Base-by-base conservation (phyloP, 139 green algal species). In the Eudorina sp. region DNA sequence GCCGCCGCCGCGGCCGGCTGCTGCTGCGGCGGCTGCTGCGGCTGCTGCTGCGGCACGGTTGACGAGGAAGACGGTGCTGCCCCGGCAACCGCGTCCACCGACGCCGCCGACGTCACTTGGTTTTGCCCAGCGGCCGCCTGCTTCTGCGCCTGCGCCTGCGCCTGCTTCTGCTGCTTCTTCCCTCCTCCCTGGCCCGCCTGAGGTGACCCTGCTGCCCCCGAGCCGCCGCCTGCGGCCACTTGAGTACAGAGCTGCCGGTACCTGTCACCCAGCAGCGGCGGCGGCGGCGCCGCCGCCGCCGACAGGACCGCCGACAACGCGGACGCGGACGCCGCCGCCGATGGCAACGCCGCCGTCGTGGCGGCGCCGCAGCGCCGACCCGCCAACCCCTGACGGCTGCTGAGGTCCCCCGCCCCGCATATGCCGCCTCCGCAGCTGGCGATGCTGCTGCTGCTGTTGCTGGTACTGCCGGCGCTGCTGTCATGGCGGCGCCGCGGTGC, bases 211-310 rank as follows among this genome's bases (percentile, higher is more conserved):
- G 64, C 64, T 4, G n/a, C n/a, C 13, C 73, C 73, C 27, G 73
- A n/a, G 4, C n/a, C 55, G 55, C 19, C 62, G 62, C 62, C 62
- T 16, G 70, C 40, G 40, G 11, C 19, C 1, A 38, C 70, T 7
- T 43, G 27, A 18, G 45, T 81, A 29, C 34, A 81, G 45, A 81
- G 43, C 27, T 62, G 73, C 11, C 43, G 73, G 4, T 81, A 46
- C 41, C 70, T 40, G 70, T 9, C 1, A 23, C 40, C 70, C 25
- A 43, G 73, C 46, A 41, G 70, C 70, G 25, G 45, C 73, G 70
- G 70, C 70, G 25, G 45, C 73, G 45, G 45, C 45, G 73, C 29
- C 73, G 43, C 73, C 73, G 73, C 27, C 43, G 73, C 73, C 23
- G 43, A 6, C 46, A 62, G 27, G 11, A 27, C 45, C 73, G 73